A percentile compares a stretch with the other conserved stretches of the same genome.
These are phyloP conservation scores for Boeremia exigua DNA, from an alignment of 2,329 filamentous ascomycete species.

Conservation along the genomic window DNA sequence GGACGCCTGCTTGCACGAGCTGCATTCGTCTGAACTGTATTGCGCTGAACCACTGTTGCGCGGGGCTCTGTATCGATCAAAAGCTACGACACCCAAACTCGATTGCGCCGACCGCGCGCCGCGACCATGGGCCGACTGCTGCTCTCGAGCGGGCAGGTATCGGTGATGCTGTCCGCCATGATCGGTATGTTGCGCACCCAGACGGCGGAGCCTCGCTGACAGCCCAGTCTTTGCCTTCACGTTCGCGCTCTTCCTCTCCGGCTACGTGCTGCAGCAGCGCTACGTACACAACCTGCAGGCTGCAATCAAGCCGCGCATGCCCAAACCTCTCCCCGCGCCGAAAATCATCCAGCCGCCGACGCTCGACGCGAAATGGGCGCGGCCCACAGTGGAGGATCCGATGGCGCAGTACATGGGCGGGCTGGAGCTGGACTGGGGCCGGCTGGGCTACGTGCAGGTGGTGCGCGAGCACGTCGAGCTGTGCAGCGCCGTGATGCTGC, in stretches of 20 bases:
- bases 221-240: conserved; percentile 74
- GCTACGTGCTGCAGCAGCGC: conserved; percentile 86
- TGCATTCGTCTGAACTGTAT: not conserved
- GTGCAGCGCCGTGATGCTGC: conserved; percentile 58
- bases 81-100: too few species aligned
- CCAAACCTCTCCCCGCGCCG: conserved; percentile 46
- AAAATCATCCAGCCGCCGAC: conserved; percentile 44
- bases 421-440: conserved; percentile 52
- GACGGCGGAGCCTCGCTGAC: not conserved
- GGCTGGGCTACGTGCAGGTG: conserved; percentile 56
- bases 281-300: conserved; percentile 78
- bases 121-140: conserved; percentile 55
- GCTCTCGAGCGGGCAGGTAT: conserved; percentile 74
- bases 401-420: conserved; percentile 42
- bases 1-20: conserved; percentile 30
- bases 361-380: conserved; percentile 46
- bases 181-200: conserved; percentile 60
- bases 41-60: too few species aligned
- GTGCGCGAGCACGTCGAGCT: conserved; percentile 53
- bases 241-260: conserved; percentile 81
- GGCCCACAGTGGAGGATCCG: conserved; percentile 41
- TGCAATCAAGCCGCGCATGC: conserved; percentile 67
- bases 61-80: too few species aligned
- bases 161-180: conserved; percentile 67
- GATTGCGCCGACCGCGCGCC: too few species aligned